These are phyloP conservation scores for Trichocomaceae sp. DNA, from an alignment of 2,329 filamentous ascomycete species.

Conservation along the genomic window DNA sequence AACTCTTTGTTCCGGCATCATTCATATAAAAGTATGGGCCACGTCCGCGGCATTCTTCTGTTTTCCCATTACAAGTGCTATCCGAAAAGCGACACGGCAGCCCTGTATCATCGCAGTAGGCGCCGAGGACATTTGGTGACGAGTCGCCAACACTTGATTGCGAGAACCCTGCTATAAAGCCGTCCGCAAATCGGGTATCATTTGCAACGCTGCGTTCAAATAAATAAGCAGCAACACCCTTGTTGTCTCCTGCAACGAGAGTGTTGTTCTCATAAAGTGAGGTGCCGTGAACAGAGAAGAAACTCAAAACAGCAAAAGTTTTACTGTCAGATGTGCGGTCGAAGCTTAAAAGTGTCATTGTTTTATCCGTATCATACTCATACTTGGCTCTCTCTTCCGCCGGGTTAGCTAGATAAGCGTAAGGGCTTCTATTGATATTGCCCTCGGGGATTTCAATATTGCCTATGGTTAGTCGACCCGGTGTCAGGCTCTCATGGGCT, in stretches of 20 bases:
- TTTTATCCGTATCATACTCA: conserved; percentile 60
- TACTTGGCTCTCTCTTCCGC: conserved; percentile 67
- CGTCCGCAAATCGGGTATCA: conserved; percentile 52
- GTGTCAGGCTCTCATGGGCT: conserved; percentile 65
- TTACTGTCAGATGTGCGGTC: conserved; percentile 66
- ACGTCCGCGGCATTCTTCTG: conserved; percentile 39
- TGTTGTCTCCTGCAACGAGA: conserved; percentile 88
- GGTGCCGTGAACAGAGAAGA: conserved; percentile 89
- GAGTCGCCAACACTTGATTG: conserved; percentile 90
- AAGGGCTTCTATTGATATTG: conserved; percentile 84
- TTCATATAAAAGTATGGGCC: conserved; percentile 41
- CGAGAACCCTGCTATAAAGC: conserved; percentile 85
- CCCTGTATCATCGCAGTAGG: conserved; percentile 80
- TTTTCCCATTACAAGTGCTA: conserved; percentile 62
- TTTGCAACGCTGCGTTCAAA: conserved; percentile 64
- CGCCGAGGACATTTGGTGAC: conserved; percentile 77
- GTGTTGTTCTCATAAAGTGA: conserved; percentile 90
- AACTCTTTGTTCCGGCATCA: conserved; percentile 44
- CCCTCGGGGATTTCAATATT: conserved; percentile 64
- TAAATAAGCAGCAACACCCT: conserved; percentile 81
- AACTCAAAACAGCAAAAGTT: conserved; percentile 74
- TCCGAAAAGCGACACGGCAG: conserved; percentile 53
- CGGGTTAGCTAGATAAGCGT: conserved; percentile 81
- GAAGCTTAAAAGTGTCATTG: conserved; percentile 73
- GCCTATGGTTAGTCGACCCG: conserved; percentile 66